Percentiles rank a stretch among this genome's conserved stretches.
Evolutionary conservation across 2,329 filamentous ascomycete genomes (phyloP).

Genomic region (Cordyceps cateniannulata): DNA sequence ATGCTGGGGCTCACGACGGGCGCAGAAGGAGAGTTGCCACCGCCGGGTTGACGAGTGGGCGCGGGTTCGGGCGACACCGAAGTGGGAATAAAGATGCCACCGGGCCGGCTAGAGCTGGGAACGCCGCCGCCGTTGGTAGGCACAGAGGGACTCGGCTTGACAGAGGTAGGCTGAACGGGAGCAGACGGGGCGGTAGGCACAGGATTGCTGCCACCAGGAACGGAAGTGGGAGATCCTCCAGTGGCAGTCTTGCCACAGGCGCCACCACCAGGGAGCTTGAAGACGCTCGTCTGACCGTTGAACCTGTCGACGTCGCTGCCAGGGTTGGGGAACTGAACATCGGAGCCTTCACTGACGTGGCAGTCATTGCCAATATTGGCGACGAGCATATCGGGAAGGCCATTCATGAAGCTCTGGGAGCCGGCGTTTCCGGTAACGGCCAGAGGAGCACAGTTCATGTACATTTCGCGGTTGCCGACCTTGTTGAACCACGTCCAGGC

Average conservation of each 20-base stretch:
- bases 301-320: constrained; percentile 49
- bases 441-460: constrained; percentile 90
- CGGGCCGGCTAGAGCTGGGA: constrained; percentile 6
- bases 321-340: constrained; percentile 54
- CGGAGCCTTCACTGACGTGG: constrained; percentile 42
- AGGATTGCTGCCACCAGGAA: constrained; percentile 15
- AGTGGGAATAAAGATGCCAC: constrained; percentile 10
- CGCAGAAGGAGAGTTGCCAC: neutral
- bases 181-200: constrained; percentile 10
- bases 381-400: constrained; percentile 65
- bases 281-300: constrained; percentile 30
- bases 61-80: neutral
- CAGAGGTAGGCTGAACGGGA: neutral
- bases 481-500: constrained; percentile 97
- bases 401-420: constrained; percentile 45
- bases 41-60: neutral
- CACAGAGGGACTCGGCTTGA: neutral
- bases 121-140: constrained; percentile 10
- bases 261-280: constrained; percentile 23
- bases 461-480: constrained; percentile 88
- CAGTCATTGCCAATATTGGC: constrained; percentile 61
- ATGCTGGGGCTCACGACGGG: neutral
- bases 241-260: constrained; percentile 19
- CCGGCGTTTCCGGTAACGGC: constrained; percentile 52
- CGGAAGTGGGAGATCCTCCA: constrained; percentile 17